Percentiles rank a stretch among this genome's conserved stretches.
These are phyloP conservation scores for Dendryphion nanum DNA, from an alignment of 2,329 filamentous ascomycete species.

Conservation along the genomic window DNA sequence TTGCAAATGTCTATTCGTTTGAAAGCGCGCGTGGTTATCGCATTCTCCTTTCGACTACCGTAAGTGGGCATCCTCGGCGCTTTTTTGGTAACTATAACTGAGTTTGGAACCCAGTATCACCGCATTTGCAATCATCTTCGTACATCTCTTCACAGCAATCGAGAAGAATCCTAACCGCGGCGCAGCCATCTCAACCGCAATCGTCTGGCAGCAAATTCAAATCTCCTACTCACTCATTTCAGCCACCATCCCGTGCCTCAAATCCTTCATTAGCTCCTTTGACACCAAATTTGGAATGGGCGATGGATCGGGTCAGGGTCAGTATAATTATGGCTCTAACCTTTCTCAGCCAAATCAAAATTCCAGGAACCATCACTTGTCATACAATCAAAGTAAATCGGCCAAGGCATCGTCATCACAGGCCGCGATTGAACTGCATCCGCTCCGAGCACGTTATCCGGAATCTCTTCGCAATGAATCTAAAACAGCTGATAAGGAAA, in stretches of 20 bases:
- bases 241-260: slow-evolving; percentile 15
- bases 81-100: too few species aligned
- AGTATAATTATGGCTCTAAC: not conserved
- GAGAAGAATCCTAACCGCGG: not conserved
- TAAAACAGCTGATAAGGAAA: not conserved
- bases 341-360: not conserved
- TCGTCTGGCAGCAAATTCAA: slow-evolving; percentile 11
- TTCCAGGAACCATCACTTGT: not conserved
- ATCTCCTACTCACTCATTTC: slow-evolving; percentile 16
- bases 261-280: slow-evolving; percentile 14
- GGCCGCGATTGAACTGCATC: slow-evolving; percentile 1
- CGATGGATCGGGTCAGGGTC: not conserved
- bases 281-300: slow-evolving; percentile 5
- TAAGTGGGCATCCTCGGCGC: too few species aligned
- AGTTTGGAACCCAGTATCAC: slow-evolving; percentile 3
- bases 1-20: slow-evolving; percentile 6
- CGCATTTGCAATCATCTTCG: slow-evolving; percentile 4
- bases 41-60: slow-evolving; percentile 10
- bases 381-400: not conserved
- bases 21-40: slow-evolving; percentile 8
- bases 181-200: slow-evolving; percentile 1
- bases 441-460: not conserved
- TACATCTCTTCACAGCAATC: slow-evolving; percentile 1
- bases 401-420: not conserved
- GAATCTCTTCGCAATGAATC: not conserved